phyloP scores from a whole-genome alignment of 371 early-diverging fungal species.

The Capniomyces stellatus region DNA sequence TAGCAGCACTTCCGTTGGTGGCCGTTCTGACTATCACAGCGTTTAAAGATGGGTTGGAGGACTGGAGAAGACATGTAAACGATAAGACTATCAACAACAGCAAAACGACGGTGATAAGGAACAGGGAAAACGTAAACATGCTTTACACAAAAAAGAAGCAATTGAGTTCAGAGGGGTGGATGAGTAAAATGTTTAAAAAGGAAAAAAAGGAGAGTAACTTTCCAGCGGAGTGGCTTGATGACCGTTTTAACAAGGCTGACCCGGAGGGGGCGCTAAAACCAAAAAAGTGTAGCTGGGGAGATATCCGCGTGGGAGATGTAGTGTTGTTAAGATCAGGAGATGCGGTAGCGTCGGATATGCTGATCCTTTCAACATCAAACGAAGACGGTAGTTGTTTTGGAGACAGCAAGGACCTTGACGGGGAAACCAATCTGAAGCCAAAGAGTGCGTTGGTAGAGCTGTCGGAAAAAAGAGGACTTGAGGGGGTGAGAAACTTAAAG shows the following conservation, averaged over 20 bases:
- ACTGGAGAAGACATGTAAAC: conserved; percentile 78
- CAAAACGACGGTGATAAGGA: conserved; percentile 42
- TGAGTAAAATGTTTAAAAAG: neutral
- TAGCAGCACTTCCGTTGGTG: conserved; percentile 78
- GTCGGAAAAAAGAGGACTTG: conserved; percentile 35
- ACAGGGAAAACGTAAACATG: conserved; percentile 59
- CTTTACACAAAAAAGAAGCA: neutral
- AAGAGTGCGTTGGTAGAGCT: conserved; percentile 39
- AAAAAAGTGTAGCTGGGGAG: conserved; percentile 34
- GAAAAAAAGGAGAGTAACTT: neutral
- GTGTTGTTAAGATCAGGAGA: conserved; percentile 65
- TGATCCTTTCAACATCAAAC: conserved; percentile 62
- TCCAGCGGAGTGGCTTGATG: neutral
- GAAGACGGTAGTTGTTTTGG: conserved; percentile 59
- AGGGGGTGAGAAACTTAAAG: conserved; percentile 35
- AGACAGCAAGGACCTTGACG: conserved; percentile 90
- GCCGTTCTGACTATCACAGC: conserved; percentile 79
- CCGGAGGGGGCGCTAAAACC: conserved; percentile 9
- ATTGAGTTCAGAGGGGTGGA: no score
- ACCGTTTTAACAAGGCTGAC: neutral
- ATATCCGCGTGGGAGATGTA: conserved; percentile 83
- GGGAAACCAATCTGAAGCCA: conserved; percentile 91
- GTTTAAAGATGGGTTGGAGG: conserved; percentile 92
- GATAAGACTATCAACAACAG: conserved; percentile 78
- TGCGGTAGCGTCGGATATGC: conserved; percentile 78